Conservation (phyloP, 106 monocot genomes). For the Dioscorea dumetorum region DNA sequence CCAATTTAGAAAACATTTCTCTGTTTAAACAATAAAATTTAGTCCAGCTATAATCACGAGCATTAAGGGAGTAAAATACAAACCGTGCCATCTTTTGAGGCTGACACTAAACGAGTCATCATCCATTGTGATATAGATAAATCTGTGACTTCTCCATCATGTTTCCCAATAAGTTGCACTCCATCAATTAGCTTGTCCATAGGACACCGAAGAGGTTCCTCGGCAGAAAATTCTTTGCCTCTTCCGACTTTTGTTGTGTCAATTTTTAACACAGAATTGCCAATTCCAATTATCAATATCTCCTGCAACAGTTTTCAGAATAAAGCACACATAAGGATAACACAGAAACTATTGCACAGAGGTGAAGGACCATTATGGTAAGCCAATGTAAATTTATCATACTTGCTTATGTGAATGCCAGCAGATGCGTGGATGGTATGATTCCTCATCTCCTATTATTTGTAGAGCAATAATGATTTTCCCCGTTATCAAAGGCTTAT, state of each 20-base stretch:
- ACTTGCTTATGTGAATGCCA: conserved; percentile 99
- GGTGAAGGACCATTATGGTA: no score
- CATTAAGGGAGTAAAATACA: conserved; percentile 16
- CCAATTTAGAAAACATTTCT: no score
- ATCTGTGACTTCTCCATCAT: conserved; percentile 91
- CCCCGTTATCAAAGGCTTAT: conserved; percentile 81
- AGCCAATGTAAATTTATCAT: conserved; percentile 1
- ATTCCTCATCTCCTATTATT: conserved; percentile 50
- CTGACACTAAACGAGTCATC: conserved; percentile 87
- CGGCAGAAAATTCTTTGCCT: conserved; percentile 62
- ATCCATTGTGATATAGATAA: conserved; percentile 99
- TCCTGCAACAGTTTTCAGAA: conserved; percentile 42
- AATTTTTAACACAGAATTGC: conserved; percentile 71
- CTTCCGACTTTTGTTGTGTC: conserved; percentile 87
- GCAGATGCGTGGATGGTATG: conserved; percentile 86
- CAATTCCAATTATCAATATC: conserved; percentile 76
- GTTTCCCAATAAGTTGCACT: conserved; percentile 77
- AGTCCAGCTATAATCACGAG: no score
- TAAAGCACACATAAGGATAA: background rate
- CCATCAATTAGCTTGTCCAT: conserved; percentile 77
- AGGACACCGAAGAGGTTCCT: conserved; percentile 71
- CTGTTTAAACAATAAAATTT: no score
- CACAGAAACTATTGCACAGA: background rate
- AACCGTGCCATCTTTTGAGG: conserved; percentile 97
- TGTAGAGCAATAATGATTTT: conserved; percentile 75